Base-by-base conservation (phyloP, 2,329 filamentous ascomycete genomes). In the Niveomyces coronatus region DNA sequence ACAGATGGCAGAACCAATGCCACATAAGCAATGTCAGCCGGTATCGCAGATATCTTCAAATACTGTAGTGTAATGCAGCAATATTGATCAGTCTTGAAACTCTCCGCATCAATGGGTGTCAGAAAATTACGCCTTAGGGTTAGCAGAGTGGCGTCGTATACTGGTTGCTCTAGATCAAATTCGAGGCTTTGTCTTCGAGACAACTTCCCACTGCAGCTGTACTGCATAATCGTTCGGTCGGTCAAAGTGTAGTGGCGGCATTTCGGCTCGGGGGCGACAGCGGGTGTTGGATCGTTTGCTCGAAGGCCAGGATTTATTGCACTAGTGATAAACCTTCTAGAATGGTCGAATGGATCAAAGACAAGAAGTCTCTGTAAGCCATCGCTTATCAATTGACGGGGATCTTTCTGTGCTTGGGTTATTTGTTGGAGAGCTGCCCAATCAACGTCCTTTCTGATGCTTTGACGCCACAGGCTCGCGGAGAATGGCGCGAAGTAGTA, bases 101-200 rank as follows among this genome's bases (percentile, higher is more conserved):
- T 67, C 34, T 61, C 61, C 0, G 49, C 41, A 8, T 69, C 59
- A 3, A 64, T 61, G 20, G 75, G 67, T 7, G 89, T 85, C 2
- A 96, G 68, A 23, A 91, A 70, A 54, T 96, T 94, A 20, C 87
- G 76, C n/a, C 87, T 78, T 23, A 87, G 68, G 1, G 82, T 67
- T 18, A 94, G 70, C 32, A 82, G 64, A 45, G 89, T 75, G 0
- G 82, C 86, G 49, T 81, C 71, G 5, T 94, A 61, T 0, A 98
- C 91, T 1, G 86, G 84, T 49, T 96, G 85, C n/a, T 81, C 63
- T 26, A 74, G 65, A 23, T 75, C 65, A 62, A 81, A 82, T 0
- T 52, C 52, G 54, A 26, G 62, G 64, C 14, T 60, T 46, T 39
- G 75, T 66, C 43, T 76, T 61, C 49, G 46, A 16, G 77, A 82